Conservation (phyloP, 352 stramenopile genomes). For the Pythium folliculosum region DNA sequence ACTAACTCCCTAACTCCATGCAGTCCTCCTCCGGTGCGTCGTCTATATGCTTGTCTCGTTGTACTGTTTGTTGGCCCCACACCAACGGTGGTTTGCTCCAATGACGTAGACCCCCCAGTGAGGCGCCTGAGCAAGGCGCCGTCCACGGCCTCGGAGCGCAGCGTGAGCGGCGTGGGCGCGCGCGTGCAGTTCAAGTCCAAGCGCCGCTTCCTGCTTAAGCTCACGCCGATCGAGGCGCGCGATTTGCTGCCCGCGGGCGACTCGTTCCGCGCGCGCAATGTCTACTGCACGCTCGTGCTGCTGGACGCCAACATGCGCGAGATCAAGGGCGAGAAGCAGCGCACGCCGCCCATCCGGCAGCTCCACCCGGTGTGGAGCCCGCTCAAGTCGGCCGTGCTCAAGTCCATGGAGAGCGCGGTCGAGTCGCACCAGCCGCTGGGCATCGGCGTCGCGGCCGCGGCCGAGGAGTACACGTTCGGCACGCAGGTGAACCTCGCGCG, state of each 20-base stretch:
- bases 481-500: constrained; percentile 72
- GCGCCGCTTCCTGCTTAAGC: constrained; percentile 80
- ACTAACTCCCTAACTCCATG: neutral
- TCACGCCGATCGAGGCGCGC: constrained; percentile 82
- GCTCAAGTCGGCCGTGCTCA: constrained; percentile 77
- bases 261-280: constrained; percentile 53
- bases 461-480: constrained; percentile 88
- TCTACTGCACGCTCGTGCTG: constrained; percentile 84
- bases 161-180: constrained; percentile 7
- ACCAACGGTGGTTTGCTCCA: no score
- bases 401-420: constrained; percentile 72
- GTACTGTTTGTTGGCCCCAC: no score
- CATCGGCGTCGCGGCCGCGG: constrained; percentile 76
- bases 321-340: constrained; percentile 88
- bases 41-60: neutral
- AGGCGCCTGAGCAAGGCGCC: constrained; percentile 21
- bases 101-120: constrained; percentile 15
- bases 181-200: constrained; percentile 58
- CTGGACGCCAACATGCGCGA: constrained; percentile 83
- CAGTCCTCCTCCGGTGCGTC: neutral
- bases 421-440: constrained; percentile 86
- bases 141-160: constrained; percentile 26
- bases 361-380: constrained; percentile 80
- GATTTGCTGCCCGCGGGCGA: constrained; percentile 68
- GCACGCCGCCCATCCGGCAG: constrained; percentile 65